phyloP scores from a whole-genome alignment of 2,329 filamentous ascomycete species.

The Verticillium albo-atrum region DNA sequence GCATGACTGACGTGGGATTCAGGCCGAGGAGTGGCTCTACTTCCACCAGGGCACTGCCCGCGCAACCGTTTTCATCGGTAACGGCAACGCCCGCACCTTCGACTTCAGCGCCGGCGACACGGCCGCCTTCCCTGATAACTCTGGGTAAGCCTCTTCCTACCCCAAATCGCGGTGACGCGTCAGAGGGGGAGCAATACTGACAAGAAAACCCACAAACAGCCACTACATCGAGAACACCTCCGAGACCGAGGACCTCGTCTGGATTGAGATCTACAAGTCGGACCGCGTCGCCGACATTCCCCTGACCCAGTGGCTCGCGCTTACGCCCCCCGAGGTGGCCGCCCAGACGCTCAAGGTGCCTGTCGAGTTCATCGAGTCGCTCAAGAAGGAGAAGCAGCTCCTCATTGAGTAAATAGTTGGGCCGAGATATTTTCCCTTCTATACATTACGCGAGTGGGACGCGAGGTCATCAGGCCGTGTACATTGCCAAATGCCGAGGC shows the following conservation, averaged over 20 bases:
- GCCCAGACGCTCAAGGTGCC: slow-evolving; percentile 56
- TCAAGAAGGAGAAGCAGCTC: slow-evolving; percentile 63
- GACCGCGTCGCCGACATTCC: slow-evolving; percentile 64
- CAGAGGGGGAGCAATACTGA: background rate
- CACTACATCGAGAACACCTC: slow-evolving; percentile 69
- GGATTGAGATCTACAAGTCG: slow-evolving; percentile 67
- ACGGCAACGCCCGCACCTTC: slow-evolving; percentile 57
- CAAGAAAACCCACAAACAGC: slow-evolving; percentile 18
- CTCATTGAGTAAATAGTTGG: slow-evolving; percentile 25
- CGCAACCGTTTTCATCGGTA: slow-evolving; percentile 62
- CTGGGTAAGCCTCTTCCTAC: slow-evolving; percentile 16
- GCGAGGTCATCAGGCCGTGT: background rate
- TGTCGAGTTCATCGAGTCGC: slow-evolving; percentile 46
- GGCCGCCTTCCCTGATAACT: slow-evolving; percentile 64
- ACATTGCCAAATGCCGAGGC: background rate
- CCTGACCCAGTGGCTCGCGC: slow-evolving; percentile 64
- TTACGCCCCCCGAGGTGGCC: slow-evolving; percentile 60
- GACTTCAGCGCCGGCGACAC: slow-evolving; percentile 65
- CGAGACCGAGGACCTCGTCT: slow-evolving; percentile 57
- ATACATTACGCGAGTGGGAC: background rate
- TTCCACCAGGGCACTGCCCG: slow-evolving; percentile 59
- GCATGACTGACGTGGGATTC: background rate
- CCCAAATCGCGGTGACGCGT: background rate
- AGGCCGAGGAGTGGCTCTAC: slow-evolving; percentile 69
- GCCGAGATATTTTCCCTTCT: background rate